A percentile compares a stretch with the other conserved stretches of the same genome.
Conservation (phyloP, 78 protist genomes). For the Isochrysis galbana region DNA sequence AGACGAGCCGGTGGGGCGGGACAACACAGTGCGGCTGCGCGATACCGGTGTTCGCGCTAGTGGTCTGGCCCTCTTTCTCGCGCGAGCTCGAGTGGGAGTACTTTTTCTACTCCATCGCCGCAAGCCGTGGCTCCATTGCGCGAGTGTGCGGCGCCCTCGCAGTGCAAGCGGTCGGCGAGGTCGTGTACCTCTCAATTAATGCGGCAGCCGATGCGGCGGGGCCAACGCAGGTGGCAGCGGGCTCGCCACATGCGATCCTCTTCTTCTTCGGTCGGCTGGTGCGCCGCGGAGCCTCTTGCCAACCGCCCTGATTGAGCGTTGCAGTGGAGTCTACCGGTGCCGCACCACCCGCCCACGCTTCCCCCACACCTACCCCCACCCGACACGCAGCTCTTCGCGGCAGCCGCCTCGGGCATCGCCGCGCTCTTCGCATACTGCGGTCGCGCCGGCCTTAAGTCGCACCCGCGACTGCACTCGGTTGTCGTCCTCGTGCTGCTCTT, state of each 20-base stretch:
- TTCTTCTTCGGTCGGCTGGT: not conserved
- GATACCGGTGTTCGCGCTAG: no score
- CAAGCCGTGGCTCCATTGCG: not conserved
- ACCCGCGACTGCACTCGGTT: no score
- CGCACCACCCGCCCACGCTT: not conserved
- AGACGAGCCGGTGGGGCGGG: no score
- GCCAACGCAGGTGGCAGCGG: not conserved
- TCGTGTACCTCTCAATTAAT: not conserved
- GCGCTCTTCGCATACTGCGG: no score
- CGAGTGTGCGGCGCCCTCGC: not conserved
- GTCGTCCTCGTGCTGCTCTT: not conserved
- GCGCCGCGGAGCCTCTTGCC: not conserved
- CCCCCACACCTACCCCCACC: no score
- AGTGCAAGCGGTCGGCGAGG: not conserved
- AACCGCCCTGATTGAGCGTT: not conserved
- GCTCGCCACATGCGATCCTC: not conserved
- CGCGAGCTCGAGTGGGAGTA: not conserved
- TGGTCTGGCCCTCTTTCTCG: not conserved
- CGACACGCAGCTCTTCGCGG: no score
- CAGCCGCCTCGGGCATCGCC: no score
- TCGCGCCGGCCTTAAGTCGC: no score
- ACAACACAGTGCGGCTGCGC: no score
- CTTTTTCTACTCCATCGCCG: not conserved
- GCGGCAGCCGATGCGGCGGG: not conserved
- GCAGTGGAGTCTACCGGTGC: not conserved